Evolutionary conservation across 1,284 basidiomycete genomes (phyloP).

Genomic region (Hemileia vastatrix): DNA sequence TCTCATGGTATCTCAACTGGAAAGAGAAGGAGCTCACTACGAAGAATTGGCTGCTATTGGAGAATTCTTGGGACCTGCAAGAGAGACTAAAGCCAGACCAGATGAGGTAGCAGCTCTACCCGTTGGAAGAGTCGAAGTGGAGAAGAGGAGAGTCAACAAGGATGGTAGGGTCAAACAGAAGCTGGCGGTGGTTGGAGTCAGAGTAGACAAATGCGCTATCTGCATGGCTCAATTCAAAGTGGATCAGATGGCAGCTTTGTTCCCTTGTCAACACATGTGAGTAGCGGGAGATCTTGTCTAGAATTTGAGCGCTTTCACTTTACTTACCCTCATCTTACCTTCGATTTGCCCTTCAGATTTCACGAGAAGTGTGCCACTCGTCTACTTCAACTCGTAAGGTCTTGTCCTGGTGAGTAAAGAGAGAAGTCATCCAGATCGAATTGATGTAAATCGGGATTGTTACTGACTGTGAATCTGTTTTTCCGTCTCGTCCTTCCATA

Average conservation of each 20-base stretch:
- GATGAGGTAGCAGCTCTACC: conserved; percentile 50
- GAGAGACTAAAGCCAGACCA: conserved; percentile 39
- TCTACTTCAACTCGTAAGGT: no score
- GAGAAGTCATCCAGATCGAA: no score
- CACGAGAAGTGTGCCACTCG: conserved; percentile 37
- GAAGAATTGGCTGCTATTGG: conserved; percentile 56
- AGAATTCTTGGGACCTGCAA: conserved; percentile 57
- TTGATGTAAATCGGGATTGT: no score
- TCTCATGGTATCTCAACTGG: conserved; percentile 52
- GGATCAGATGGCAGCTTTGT: conserved; percentile 53
- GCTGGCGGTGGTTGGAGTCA: conserved; percentile 58
- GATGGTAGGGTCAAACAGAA: conserved; percentile 70
- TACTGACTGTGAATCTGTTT: no score
- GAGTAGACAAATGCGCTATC: conserved; percentile 67
- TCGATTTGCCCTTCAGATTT: conserved; percentile 20
- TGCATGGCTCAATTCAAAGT: conserved; percentile 67
- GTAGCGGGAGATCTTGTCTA: conserved; percentile 40
- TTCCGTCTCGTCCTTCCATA: no score
- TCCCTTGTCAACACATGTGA: conserved; percentile 61
- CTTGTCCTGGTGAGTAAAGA: no score
- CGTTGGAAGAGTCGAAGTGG: conserved; percentile 56
- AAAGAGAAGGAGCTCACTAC: conserved; percentile 52
- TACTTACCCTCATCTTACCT: neutral
- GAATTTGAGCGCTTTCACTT: neutral
- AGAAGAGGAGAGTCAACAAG: conserved; percentile 56